These are phyloP conservation scores for Paramecium pentaurelia DNA, from an alignment of 73 alveolate genomes.

Conservation along the genomic window DNA sequence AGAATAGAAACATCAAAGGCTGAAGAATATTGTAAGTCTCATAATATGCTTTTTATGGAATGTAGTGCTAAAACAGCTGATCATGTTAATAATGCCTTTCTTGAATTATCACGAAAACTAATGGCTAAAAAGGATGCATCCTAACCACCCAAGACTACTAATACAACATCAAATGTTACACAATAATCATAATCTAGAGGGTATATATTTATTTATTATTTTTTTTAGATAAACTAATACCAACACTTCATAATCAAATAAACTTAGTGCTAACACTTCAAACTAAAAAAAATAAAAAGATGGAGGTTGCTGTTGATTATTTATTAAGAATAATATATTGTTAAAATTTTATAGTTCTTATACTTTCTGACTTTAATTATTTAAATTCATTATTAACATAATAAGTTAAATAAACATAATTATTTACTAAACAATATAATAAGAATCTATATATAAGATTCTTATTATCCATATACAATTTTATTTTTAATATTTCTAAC, in stretches of 20 bases:
- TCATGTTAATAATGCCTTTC: conserved; percentile 48
- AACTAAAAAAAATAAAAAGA: not conserved
- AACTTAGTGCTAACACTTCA: not conserved
- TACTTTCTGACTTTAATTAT: not conserved
- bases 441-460: too few species aligned
- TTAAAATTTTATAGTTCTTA: not conserved
- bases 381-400: not conserved
- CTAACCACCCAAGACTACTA: not conserved
- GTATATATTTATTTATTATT: not conserved
- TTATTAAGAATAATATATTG: not conserved
- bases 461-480: too few species aligned
- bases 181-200: not conserved
- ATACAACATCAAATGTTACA: not conserved
- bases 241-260: not conserved
- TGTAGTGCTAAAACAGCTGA: conserved; percentile 60
- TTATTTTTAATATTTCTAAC: too few species aligned
- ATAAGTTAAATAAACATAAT: not conserved
- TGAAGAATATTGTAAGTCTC: conserved; percentile 28
- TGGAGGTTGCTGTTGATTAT: not conserved
- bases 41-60: conserved; percentile 57
- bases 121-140: conserved; percentile 60
- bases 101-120: conserved; percentile 43
- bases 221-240: not conserved
- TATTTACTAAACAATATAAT: too few species aligned
- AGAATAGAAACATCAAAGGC: conserved; percentile 56